These are phyloP conservation scores for Geotrichum citri-aurantii DNA, from an alignment of 1,139 yeast genomes.

Conservation along the genomic window DNA sequence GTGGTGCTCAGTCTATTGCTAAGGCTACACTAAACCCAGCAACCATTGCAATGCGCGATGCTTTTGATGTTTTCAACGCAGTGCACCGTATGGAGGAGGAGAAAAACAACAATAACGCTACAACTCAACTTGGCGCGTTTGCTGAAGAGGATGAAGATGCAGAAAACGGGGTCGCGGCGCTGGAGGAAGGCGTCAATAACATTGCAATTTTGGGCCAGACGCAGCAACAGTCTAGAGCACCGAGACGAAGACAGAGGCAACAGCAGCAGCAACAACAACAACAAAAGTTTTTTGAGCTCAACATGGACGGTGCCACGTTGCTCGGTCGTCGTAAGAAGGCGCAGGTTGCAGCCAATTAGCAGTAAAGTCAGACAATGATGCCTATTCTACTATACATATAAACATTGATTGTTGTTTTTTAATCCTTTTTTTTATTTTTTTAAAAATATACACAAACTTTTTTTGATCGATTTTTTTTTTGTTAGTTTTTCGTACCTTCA, in stretches of 20 bases:
- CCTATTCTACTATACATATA: too few species aligned
- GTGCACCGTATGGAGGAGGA: slow-evolving; percentile 93
- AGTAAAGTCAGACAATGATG: too few species aligned
- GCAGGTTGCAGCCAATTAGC: not conserved
- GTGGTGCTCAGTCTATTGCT: not conserved
- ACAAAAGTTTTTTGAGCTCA: slow-evolving; percentile 16
- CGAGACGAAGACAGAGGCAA: not conserved
- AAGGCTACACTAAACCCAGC: slow-evolving; percentile 66
- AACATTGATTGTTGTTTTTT: too few species aligned
- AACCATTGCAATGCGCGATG: slow-evolving; percentile 79
- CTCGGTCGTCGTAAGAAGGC: slow-evolving; percentile 16
- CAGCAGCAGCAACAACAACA: not conserved
- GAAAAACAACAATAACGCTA: slow-evolving; percentile 42
- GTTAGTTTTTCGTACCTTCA: too few species aligned
- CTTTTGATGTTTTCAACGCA: slow-evolving; percentile 90
- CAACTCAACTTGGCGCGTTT: slow-evolving; percentile 22
- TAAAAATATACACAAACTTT: too few species aligned
- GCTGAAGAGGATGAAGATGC: slow-evolving; percentile 16
- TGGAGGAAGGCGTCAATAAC: not conserved
- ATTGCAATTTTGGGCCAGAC: not conserved
- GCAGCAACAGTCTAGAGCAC: not conserved
- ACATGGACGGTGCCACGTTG: slow-evolving; percentile 15
- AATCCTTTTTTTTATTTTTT: too few species aligned
- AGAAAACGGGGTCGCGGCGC: slow-evolving; percentile 4
- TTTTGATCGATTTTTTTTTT: too few species aligned